Conservation (phyloP, 2,329 filamentous ascomycete genomes). For the Tolypocladium nubicola region DNA sequence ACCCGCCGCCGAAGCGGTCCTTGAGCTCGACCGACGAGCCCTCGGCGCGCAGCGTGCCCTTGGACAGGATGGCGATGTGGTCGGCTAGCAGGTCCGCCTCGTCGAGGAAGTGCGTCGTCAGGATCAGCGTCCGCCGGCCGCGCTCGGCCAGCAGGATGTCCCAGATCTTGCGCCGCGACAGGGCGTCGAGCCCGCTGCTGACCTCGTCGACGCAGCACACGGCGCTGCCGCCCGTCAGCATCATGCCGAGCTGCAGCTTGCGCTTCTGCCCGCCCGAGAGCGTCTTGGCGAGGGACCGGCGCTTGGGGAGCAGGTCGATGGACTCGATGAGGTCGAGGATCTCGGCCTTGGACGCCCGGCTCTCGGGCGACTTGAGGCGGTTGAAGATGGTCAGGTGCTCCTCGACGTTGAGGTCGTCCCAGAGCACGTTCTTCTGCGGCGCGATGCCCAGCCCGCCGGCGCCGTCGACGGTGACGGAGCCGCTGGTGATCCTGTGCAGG, state of each 20-base stretch:
- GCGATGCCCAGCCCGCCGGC: constrained; percentile 76
- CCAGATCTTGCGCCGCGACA: constrained; percentile 85
- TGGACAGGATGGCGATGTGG: constrained; percentile 79
- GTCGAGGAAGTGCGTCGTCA: constrained; percentile 90
- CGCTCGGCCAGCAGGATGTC: constrained; percentile 82
- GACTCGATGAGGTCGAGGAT: constrained; percentile 53
- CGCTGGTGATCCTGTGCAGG: constrained; percentile 64
- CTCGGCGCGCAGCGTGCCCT: constrained; percentile 69
- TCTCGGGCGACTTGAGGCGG: constrained; percentile 57
- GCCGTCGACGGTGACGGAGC: constrained; percentile 66
- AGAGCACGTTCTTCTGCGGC: constrained; percentile 89
- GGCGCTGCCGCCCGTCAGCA: constrained; percentile 81
- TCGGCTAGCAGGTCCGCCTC: constrained; percentile 86
- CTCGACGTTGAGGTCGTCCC: constrained; percentile 77
- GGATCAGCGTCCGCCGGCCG: constrained; percentile 68
- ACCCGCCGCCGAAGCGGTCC: constrained; percentile 70
- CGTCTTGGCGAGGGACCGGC: constrained; percentile 60
- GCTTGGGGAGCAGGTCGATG: constrained; percentile 68
- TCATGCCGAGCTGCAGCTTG: constrained; percentile 87
- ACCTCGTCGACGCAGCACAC: constrained; percentile 92
- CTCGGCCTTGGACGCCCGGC: constrained; percentile 44
- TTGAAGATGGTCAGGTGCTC: constrained; percentile 84
- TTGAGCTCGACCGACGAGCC: constrained; percentile 84
- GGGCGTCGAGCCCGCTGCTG: constrained; percentile 75
- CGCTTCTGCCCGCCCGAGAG: constrained; percentile 86